Evolutionary conservation across 148 eudicot species (phyloP), one percentile per base, ranked within the genome.

Genomic region (Vaccinium darrowii): DNA sequence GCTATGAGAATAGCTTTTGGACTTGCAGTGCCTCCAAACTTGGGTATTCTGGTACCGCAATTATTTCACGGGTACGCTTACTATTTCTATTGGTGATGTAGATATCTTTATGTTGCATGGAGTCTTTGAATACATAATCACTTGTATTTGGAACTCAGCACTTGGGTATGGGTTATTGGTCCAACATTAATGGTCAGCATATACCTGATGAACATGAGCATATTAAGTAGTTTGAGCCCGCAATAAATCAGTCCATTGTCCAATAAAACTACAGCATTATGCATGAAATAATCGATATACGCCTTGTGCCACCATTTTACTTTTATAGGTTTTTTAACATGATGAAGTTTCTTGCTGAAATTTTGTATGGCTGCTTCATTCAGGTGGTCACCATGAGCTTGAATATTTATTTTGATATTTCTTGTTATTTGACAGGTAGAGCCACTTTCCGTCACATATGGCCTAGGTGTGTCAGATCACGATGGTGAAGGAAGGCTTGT

Each of bases 401-500:
- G 81, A n/a, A 39, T 78, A 23, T 13, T 69, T 80, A 2, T 67
- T 43, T 33, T 67, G 84, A 72, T 65, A 79, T 65, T 76, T 87
- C 62, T 50, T 79, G 84, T 87, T 85, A 73, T 84, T 25, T 87
- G 84, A 79, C 91, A 97, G 99, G 91, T 94, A 53, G 91, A 94
- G 88, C 99, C 99, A 76, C 90, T 93, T 54, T 97, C 98, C 0
- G 94, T 97, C 52, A 85, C 79, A 63, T 95, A 93, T 91, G 99
- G 99, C 79, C 94, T 97, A 76, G 98, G 98, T 84, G 91, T 93
- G 86, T 67, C 93, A 47, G 95, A 95, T 89, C 99, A 97, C 85
- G 99, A 97, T 88, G 86, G 91, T 82, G 99, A 95, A 91, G 99
- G 99, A 57, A 94, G 99, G 75, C 89, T 97, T 65, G 93, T 97